Base-by-base conservation (phyloP, 805 yeast genomes). In the Myxozyma mucilagina region DNA sequence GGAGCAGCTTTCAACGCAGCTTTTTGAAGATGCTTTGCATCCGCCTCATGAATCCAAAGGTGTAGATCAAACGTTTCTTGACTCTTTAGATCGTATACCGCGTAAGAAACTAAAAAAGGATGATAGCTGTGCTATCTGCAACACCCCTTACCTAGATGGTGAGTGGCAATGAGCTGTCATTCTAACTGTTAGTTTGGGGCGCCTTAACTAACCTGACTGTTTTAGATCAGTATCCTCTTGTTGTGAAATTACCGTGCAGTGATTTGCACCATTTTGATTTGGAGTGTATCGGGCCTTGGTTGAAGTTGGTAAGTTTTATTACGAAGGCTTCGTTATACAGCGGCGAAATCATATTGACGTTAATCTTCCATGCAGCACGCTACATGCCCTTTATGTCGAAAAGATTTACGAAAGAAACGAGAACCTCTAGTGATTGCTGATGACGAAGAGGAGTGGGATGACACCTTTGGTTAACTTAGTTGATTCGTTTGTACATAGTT, bases 281-380 rank as follows among this genome's bases (percentile, higher is more conserved):
- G 65, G 97, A 93, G 67, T 92, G 97, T 72, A 85, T 93, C 42
- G 87, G 87, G 0, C 94, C 96, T 0, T 92, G 98, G 98, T 78
- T 93, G 55, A 82, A 84, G 64, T 77, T 84, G 47, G 67, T 63
- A 61, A 8, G 64, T 42, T 32, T 18, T 45, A 32, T 16, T 34
- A n/a, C 76, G 82, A 1, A 87, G 34, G 9, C 90, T 0, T 35
- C 24, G 24, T 11, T 47, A 29, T 41, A 36, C 47, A 29, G 31
- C 29, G 31, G 24, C 5, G 50, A 4, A 47, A 49, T 11, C 31
- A 4, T 39, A n/a, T 2, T 42, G 13, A 34, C 24, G n/a, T 13
- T 18, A 31, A 13, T 45, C n/a, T n/a, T n/a, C n/a, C n/a, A n/a
- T n/a, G n/a, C n/a, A 63, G 51, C 72, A 73, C 57, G 65, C 77